Conservation (phyloP, 805 yeast species). For the Yarrowia sp. region DNA sequence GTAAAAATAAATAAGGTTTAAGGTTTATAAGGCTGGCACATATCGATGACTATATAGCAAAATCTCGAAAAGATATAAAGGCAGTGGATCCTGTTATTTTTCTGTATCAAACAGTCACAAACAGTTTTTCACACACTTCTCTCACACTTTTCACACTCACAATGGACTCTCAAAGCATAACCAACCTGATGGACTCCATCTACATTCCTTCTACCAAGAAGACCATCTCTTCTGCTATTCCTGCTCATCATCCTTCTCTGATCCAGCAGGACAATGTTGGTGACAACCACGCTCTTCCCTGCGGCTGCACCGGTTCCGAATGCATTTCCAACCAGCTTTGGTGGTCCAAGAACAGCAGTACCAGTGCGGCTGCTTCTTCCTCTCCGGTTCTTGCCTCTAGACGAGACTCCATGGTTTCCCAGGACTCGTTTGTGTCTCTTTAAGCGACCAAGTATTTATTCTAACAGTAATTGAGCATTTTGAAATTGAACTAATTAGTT, state of each 20-base stretch:
- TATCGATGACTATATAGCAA: slow-evolving; percentile 28
- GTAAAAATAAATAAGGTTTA: slow-evolving; percentile 12
- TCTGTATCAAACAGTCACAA: neutral
- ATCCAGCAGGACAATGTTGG: slow-evolving; percentile 35
- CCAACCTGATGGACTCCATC: slow-evolving; percentile 37
- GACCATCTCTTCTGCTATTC: slow-evolving; percentile 13
- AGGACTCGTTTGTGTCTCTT: slow-evolving; percentile 19
- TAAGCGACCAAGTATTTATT: slow-evolving; percentile 4
- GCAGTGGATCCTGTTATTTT: neutral
- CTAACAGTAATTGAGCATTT: slow-evolving; percentile 16
- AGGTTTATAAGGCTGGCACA: slow-evolving; percentile 25
- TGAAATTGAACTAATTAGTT: too few species aligned
- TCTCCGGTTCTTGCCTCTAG: slow-evolving; percentile 22
- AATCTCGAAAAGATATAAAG: slow-evolving; percentile 4
- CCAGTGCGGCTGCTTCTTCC: slow-evolving; percentile 18
- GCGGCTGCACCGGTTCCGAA: slow-evolving; percentile 33
- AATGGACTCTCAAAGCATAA: slow-evolving; percentile 39
- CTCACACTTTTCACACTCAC: neutral
- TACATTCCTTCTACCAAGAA: slow-evolving; percentile 36
- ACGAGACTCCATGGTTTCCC: slow-evolving; percentile 33
- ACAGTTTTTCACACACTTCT: neutral
- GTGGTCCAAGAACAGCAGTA: slow-evolving; percentile 28
- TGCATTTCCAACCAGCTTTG: slow-evolving; percentile 37
- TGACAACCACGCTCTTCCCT: slow-evolving; percentile 25
- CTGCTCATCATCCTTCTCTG: slow-evolving; percentile 39